Evolutionary conservation across 2,329 filamentous ascomycete species (phyloP), one percentile per base, ranked within the genome.

Genomic region (Lachnellula occidentalis): DNA sequence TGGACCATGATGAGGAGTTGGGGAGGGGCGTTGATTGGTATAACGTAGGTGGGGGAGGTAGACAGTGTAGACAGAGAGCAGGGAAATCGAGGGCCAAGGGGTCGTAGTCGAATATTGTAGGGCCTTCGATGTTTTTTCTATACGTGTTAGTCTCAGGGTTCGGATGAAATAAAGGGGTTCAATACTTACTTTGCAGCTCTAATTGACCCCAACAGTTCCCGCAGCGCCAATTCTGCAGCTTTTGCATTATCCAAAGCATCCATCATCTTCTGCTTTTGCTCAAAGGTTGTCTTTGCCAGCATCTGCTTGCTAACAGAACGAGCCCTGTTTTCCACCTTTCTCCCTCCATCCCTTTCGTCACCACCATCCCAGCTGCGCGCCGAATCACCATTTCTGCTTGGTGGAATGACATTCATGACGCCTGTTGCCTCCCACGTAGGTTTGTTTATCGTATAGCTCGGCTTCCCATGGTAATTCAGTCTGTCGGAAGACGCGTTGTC

Each of bases 11-110:
- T 3, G 85, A 82, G 19, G 82, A 77, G 0, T 87, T 90, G 1
- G 90, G 78, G 65, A 95, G 87, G 31, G 91, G 90, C 6, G 86
- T 89, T 9, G 89, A 87, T 45, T 62, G 61, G 73, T 92, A 92
- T 6, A 96, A 77, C 0, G 90, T 94, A 4, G 89, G 85, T 3
- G 92, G 90, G 9, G 88, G 79, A 36, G 87, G 83, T 1, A 97
- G 82, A 61, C 92, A 86, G 59, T 87, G 88, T 11, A 96, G 80
- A 36, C 87, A 90, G 41, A 97, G 79, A 6, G 88, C 85, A 6
- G 92, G 90, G 65, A 96, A 96, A 56, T 90, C 90, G 68, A 95
- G 83, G 5, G 87, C 79, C 57, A 92, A 82, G 34, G 92, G 87
- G 61, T 96, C 89, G 72, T 96, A 95, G 61, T 92, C 88, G 64